Evolutionary conservation across 2,329 filamentous ascomycete genomes (phyloP), one percentile per base, ranked within the genome.

Genomic region (Monosporascus sp.): DNA sequence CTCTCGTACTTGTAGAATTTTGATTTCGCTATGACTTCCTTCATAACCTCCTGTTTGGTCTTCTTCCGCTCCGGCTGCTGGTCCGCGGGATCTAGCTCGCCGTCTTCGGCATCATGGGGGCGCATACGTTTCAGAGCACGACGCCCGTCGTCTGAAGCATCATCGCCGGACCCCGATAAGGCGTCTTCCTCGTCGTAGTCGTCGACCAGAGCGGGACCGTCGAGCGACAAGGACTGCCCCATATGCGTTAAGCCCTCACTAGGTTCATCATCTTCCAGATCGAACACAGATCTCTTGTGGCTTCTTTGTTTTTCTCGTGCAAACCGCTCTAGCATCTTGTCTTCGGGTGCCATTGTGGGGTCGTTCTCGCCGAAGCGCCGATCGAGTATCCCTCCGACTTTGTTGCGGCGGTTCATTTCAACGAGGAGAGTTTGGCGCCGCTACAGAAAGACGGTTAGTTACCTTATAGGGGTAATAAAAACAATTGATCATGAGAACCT

Each of bases 21-120:
- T 1, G 93, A 97, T 72, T 99, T 99, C 55, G 92, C 90, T 60
- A 99, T 97, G 56, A 99, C 81, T 70, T 99, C 95, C 65, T 96
- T 88, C 90, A 97, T 97, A 48, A 99, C 89, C 70, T 99, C 94
- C 51, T 94, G 89, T 73, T 97, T 97, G 3, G 87, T 87, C 75
- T 97, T 99, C 71, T 96, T 97, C 54, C 87, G 82, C 63, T 93
- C 88, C 0, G 90, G 91, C 57, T 85, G 75, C 20, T 77, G 77
- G 37, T 78, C 77, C 5, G 73, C 74, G 0, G 76, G 76, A 6
- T 75, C 76, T 3, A 72, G 75, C 3, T 75, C 78, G n/a, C 72
- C 75, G 6, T 76, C 76, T 5, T 72, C 77, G 3, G 75, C 78
- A 49, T 77, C 74, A 31, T 71, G 69, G 7, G 73, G 72, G 49